Evolutionary conservation across 2,329 filamentous ascomycete species (phyloP), one percentile per base, ranked within the genome.

Genomic region (Sclerotinia borealis): DNA sequence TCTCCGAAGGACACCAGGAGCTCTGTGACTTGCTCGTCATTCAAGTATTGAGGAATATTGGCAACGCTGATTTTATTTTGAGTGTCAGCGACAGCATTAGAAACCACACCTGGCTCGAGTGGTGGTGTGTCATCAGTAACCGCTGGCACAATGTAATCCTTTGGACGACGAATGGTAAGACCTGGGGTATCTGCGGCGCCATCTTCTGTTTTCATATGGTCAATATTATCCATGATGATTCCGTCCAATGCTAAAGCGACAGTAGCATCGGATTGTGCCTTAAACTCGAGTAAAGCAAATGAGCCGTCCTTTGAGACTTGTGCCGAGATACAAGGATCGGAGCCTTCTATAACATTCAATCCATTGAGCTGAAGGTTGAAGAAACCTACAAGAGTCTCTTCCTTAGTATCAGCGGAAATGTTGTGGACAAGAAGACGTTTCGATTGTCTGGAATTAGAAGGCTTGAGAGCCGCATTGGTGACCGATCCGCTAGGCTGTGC

Each of bases 281-380:
- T 92, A 79, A 99, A 98, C 75, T 99, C 96, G 50, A 97, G 76
- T 50, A 98, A 83, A 11, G 92, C 93, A 76, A 96, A 97, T 1
- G 84, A 83, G 62, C 83, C 81, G 74, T 96, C 91, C 64, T 87
- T 85, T 27, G 92, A 89, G 63, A 98, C 81, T 71, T 96, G 91
- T 43, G 89, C 91, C 9, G 89, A 87, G 59, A 91, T 81, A 74
- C 95, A 98, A 41, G 93, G 93, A 71, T 98, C 93, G 52, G 85
- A 83, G 68, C 85, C 87, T 68, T 92, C 87, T 59, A 96, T 86
- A 41, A 97, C 89, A 72, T 99, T 99, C 52, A 99, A 80, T n/a
- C 93, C 92, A 72, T 99, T 98, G 59, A 99, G 84, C 75, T 98
- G 93, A 29, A 96, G 81, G 73, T 99, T 99, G 83, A 99, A 97